Conservation (phyloP, 805 yeast genomes). For the Kodamaea jinghongensis region DNA sequence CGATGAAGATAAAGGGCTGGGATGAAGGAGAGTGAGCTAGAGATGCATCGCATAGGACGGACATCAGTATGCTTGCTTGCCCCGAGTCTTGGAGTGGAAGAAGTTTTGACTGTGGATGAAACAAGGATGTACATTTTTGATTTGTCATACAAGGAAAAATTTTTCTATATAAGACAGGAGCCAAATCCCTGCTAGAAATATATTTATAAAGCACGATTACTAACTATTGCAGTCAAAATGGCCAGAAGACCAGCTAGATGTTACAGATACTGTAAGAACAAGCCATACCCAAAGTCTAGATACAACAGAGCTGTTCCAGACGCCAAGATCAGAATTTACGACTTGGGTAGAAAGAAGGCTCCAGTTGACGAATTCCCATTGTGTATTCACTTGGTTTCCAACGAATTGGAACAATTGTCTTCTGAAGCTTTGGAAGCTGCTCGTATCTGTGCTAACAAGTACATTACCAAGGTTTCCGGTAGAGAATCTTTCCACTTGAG, state of each 20-base stretch:
- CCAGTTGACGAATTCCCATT: constrained; percentile 99
- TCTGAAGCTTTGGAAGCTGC: constrained; percentile 99
- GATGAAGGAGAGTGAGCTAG: too few species aligned
- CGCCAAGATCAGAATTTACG: constrained; percentile 98
- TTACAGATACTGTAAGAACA: constrained; percentile 99
- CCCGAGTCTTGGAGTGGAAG: background rate
- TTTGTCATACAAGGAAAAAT: constrained; percentile 9
- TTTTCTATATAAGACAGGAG: constrained; percentile 8
- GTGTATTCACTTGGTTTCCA: constrained; percentile 98
- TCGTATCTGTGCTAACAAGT: constrained; percentile 99
- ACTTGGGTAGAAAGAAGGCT: constrained; percentile 99
- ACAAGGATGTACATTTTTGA: background rate
- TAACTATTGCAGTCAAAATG: constrained; percentile 62
- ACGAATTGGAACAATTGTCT: constrained; percentile 98
- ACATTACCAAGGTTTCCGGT: constrained; percentile 96
- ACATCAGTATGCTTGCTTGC: too few species aligned
- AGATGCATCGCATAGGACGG: too few species aligned
- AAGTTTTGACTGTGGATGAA: too few species aligned
- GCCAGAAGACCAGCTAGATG: constrained; percentile 99
- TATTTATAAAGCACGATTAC: constrained; percentile 13
- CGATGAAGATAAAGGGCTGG: background rate
- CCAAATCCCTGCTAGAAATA: background rate
- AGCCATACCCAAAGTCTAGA: constrained; percentile 99
- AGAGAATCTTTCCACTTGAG: constrained; percentile 99
- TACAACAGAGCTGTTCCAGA: constrained; percentile 99